These are phyloP conservation scores for Annulohypoxylon moriforme DNA, from an alignment of 495 filamentous ascomycete genomes.

Conservation along the genomic window DNA sequence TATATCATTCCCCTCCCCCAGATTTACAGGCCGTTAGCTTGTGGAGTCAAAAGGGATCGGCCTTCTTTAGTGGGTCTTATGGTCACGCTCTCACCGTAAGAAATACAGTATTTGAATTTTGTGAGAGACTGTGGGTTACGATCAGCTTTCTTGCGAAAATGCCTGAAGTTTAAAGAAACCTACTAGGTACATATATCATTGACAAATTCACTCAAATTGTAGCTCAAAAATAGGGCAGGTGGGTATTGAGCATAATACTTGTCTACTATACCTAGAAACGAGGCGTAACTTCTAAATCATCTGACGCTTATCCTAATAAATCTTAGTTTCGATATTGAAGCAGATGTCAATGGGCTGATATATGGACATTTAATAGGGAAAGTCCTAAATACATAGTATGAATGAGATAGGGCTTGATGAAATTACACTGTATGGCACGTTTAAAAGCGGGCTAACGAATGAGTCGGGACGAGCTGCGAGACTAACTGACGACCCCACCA, in stretches of 20 bases:
- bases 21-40: slow-evolving; percentile 33
- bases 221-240: not conserved
- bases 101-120: slow-evolving; percentile 28
- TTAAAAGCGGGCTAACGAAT: slow-evolving; percentile 31
- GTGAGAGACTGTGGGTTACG: slow-evolving; percentile 2
- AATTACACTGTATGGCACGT: slow-evolving; percentile 24
- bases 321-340: not conserved
- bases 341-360: slow-evolving; percentile 4
- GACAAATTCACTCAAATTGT: not conserved
- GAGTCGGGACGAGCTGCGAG: slow-evolving; percentile 6
- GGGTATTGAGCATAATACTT: not conserved
- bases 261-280: not conserved
- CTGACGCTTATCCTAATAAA: slow-evolving; percentile 6
- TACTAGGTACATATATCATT: too few species aligned
- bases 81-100: slow-evolving; percentile 40
- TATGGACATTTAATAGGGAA: not conserved
- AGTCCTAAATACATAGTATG: not conserved
- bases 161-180: not conserved
- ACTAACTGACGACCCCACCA: slow-evolving; percentile 19
- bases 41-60: slow-evolving; percentile 33
- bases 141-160: slow-evolving; percentile 6
- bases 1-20: slow-evolving; percentile 42
- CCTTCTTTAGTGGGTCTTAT: slow-evolving; percentile 33
- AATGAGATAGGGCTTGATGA: not conserved
- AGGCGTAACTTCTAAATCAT: not conserved